Evolutionary conservation across 805 yeast genomes (phyloP).

Genomic region (Starmerella bombicola): DNA sequence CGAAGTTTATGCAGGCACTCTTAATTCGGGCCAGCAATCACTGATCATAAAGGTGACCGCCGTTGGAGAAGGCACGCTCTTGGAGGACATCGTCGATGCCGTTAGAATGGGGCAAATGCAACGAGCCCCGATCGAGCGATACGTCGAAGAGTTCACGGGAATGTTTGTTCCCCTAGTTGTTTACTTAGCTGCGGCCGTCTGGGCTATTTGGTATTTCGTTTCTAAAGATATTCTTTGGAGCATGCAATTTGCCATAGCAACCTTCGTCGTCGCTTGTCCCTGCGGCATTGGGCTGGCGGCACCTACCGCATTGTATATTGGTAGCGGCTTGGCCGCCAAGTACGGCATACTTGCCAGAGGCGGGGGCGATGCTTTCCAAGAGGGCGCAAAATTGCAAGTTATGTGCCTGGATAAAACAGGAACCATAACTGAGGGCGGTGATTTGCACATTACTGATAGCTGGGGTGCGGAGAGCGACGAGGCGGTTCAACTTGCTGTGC

Average conservation of each 20-base stretch:
- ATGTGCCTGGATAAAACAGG: slow-evolving; percentile 74
- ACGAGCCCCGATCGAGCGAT: slow-evolving; percentile 60
- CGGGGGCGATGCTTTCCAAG: slow-evolving; percentile 74
- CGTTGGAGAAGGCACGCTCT: slow-evolving; percentile 49
- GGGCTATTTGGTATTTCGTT: slow-evolving; percentile 55
- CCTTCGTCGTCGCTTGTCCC: slow-evolving; percentile 74
- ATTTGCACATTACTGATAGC: slow-evolving; percentile 43
- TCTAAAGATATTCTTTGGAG: slow-evolving; percentile 76
- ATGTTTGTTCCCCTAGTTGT: slow-evolving; percentile 62
- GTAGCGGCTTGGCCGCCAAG: slow-evolving; percentile 67
- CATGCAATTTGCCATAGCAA: slow-evolving; percentile 62
- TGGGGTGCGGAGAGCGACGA: slow-evolving; percentile 22
- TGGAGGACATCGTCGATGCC: slow-evolving; percentile 56
- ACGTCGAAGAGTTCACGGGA: slow-evolving; percentile 57
- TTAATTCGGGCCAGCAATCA: slow-evolving; percentile 46
- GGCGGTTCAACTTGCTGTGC: slow-evolving; percentile 34
- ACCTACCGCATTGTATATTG: slow-evolving; percentile 71
- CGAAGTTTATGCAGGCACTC: slow-evolving; percentile 60
- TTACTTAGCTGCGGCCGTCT: slow-evolving; percentile 45
- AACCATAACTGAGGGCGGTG: slow-evolving; percentile 55
- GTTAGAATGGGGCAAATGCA: slow-evolving; percentile 63
- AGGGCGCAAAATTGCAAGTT: slow-evolving; percentile 49
- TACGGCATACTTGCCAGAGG: slow-evolving; percentile 65
- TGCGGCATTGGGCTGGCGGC: slow-evolving; percentile 80
- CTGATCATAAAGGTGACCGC: slow-evolving; percentile 45